Percentiles rank a stretch among this genome's conserved stretches.
These are phyloP conservation scores for Citrus maxima DNA, from an alignment of 345 rosid genomes.

Conservation along the genomic window DNA sequence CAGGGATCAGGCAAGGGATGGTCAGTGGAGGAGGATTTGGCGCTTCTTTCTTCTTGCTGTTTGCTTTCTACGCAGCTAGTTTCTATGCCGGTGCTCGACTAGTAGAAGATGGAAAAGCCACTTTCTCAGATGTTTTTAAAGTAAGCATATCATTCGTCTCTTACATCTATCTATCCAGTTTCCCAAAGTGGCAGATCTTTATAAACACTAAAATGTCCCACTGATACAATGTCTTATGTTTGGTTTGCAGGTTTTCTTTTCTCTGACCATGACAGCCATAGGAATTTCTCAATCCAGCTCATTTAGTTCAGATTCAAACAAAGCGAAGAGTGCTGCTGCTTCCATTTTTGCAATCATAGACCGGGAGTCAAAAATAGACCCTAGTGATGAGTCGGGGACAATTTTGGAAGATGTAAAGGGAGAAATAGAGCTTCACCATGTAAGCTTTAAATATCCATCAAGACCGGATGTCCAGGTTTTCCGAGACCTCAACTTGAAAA, in stretches of 20 bases:
- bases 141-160: slow-evolving; percentile 25
- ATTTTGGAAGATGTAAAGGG: slow-evolving; percentile 53
- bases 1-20: slow-evolving; percentile 69
- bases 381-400: slow-evolving; percentile 65
- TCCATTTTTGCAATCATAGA: slow-evolving; percentile 68
- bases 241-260: slow-evolving; percentile 62
- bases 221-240: background rate
- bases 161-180: background rate
- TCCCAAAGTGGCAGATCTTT: background rate
- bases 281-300: slow-evolving; percentile 76
- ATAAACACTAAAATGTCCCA: background rate
- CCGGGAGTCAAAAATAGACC: slow-evolving; percentile 58
- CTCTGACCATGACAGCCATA: slow-evolving; percentile 56
- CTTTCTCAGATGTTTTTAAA: slow-evolving; percentile 61
- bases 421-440: slow-evolving; percentile 59
- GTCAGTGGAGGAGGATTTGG: slow-evolving; percentile 73
- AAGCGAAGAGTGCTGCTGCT: slow-evolving; percentile 62
- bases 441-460: slow-evolving; percentile 69
- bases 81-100: slow-evolving; percentile 83
- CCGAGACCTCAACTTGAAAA: slow-evolving; percentile 56
- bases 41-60: slow-evolving; percentile 54
- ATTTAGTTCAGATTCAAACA: slow-evolving; percentile 52
- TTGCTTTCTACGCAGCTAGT: slow-evolving; percentile 51
- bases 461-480: slow-evolving; percentile 76
- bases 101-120: slow-evolving; percentile 45